These are phyloP conservation scores for Pyrus communis DNA, from an alignment of 306 rosid genomes.

Conservation along the genomic window DNA sequence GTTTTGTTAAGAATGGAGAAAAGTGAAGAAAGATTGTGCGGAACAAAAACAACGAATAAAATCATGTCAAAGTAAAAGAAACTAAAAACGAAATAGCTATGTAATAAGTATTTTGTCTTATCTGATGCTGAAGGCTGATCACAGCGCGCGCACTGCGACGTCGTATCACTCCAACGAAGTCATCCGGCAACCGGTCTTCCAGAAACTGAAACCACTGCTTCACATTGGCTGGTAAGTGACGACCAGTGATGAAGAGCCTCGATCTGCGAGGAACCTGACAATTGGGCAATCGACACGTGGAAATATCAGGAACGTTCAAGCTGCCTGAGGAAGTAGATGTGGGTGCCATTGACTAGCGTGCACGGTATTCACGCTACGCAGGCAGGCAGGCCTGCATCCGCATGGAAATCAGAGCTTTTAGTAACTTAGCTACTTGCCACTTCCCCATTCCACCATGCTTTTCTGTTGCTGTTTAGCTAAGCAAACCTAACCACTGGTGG, in stretches of 20 bases:
- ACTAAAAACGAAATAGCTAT: no score
- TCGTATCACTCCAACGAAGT: no score
- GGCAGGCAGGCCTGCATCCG: background rate
- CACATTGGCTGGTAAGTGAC: background rate
- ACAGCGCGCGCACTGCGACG: no score
- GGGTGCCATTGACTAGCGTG: background rate
- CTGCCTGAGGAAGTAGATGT: background rate
- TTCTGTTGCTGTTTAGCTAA: background rate
- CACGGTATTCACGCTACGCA: background rate
- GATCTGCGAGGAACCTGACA: background rate
- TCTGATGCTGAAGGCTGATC: no score
- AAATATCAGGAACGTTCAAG: background rate
- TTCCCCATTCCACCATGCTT: background rate
- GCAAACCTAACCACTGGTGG: background rate
- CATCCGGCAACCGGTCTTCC: no score
- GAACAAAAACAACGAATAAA: no score
- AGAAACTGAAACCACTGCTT: no score
- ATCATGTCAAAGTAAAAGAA: no score
- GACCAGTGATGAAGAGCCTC: background rate
- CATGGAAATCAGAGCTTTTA: background rate
- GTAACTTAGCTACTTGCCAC: background rate
- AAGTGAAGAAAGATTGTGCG: no score
- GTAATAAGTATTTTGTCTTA: no score
- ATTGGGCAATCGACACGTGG: background rate
- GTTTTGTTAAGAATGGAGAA: no score